phyloP scores from a whole-genome alignment of 140 eudicot species.

The Artemisia princeps region DNA sequence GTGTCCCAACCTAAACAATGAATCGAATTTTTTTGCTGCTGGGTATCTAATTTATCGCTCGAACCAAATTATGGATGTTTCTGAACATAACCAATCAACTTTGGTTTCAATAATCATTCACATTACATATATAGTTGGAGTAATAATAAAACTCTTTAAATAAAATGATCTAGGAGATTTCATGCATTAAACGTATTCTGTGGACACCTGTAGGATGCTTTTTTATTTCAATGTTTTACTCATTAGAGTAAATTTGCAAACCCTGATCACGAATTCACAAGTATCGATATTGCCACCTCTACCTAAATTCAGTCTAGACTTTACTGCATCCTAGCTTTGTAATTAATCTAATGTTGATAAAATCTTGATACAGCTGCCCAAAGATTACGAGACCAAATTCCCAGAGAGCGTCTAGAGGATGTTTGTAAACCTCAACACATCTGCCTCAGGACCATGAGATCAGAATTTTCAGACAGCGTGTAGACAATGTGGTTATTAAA shows the following conservation, averaged over 20 bases:
- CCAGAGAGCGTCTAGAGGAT: constrained; percentile 33
- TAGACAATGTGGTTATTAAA: constrained; percentile 10
- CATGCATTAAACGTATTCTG: too few relatives aligned
- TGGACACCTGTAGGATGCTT: too few relatives aligned
- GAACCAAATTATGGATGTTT: background rate
- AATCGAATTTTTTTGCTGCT: background rate
- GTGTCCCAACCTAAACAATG: background rate
- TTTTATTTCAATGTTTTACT: too few relatives aligned
- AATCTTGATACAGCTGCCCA: constrained; percentile 22
- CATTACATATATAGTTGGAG: too few relatives aligned
- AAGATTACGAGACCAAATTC: constrained; percentile 32
- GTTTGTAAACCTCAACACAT: constrained; percentile 1
- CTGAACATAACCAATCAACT: background rate
- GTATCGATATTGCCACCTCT: background rate
- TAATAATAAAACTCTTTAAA: too few relatives aligned
- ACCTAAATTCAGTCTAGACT: background rate
- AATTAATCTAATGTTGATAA: constrained; percentile 10
- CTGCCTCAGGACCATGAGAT: constrained; percentile 12
- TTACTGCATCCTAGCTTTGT: background rate
- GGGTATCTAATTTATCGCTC: background rate
- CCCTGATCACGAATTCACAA: background rate
- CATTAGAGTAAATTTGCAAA: too few relatives aligned
- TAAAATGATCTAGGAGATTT: too few relatives aligned
- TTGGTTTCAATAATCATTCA: background rate
- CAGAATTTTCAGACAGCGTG: constrained; percentile 5